Percentiles rank a stretch among this genome's conserved stretches.
Evolutionary conservation across 148 eudicot genomes (phyloP).

Genomic region (Camellia japonica): DNA sequence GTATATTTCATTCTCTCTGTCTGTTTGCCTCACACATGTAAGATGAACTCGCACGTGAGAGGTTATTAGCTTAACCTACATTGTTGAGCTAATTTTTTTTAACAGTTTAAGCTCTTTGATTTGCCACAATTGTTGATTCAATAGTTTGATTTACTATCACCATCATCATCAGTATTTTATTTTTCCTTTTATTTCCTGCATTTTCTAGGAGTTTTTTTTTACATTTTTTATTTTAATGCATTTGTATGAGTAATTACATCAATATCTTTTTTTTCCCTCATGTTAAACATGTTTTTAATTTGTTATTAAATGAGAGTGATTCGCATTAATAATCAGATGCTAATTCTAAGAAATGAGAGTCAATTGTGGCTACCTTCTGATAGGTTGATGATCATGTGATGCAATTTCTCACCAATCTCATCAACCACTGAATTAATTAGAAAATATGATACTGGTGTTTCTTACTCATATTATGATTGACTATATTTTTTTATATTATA

Average conservation of each 20-base stretch:
- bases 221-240: neutral
- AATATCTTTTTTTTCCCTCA: neutral
- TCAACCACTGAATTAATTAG: neutral
- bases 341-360: neutral
- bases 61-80: no score
- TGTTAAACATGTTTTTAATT: neutral
- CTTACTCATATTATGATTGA: neutral
- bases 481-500: neutral
- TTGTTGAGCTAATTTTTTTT: no score
- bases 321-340: neutral
- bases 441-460: neutral
- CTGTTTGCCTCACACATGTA: no score
- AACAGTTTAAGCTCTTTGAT: no score
- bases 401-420: constrained; percentile 9
- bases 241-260: neutral
- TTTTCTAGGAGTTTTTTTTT: neutral
- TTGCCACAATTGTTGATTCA: no score
- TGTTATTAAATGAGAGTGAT: neutral
- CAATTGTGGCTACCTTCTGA: neutral
- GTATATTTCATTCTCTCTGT: no score
- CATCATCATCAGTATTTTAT: neutral
- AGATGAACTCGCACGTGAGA: no score
- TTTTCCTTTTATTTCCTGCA: neutral
- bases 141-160: neutral
- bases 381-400: neutral